These are phyloP conservation scores for Oryza glumipatula DNA, from an alignment of 176 grass and related monocot genomes.

Conservation along the genomic window DNA sequence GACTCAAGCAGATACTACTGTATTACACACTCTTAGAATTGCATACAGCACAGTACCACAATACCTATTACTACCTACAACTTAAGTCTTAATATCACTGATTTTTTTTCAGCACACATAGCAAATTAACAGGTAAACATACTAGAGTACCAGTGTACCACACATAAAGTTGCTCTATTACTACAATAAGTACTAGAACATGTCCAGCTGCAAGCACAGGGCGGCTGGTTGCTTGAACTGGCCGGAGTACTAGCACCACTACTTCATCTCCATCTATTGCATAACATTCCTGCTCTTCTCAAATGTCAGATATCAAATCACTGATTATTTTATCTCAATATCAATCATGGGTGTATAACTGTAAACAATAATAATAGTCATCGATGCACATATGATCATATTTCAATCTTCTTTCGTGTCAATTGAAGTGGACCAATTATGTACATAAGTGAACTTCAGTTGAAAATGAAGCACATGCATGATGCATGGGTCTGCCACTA, in stretches of 20 bases:
- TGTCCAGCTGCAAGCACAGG: not conserved
- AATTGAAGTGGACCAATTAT: not conserved
- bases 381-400: not conserved
- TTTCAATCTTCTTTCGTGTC: not conserved
- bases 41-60: not conserved
- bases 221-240: not conserved
- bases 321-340: not conserved
- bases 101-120: not conserved
- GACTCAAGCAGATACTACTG: not conserved
- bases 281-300: not conserved
- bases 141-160: too few species aligned
- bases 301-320: not conserved
- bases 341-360: not conserved
- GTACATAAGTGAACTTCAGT: not conserved
- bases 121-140: not conserved
- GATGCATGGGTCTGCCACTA: not conserved
- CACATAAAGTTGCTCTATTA: too few species aligned
- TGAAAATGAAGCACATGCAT: not conserved
- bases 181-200: too few species aligned
- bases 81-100: not conserved
- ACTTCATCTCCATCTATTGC: not conserved
- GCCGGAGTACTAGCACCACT: not conserved
- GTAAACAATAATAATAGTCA: not conserved
- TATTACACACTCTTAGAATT: not conserved
- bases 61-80: not conserved